Evolutionary conservation across 2,329 filamentous ascomycete species (phyloP).

Genomic region (Calonectria honghensis): DNA sequence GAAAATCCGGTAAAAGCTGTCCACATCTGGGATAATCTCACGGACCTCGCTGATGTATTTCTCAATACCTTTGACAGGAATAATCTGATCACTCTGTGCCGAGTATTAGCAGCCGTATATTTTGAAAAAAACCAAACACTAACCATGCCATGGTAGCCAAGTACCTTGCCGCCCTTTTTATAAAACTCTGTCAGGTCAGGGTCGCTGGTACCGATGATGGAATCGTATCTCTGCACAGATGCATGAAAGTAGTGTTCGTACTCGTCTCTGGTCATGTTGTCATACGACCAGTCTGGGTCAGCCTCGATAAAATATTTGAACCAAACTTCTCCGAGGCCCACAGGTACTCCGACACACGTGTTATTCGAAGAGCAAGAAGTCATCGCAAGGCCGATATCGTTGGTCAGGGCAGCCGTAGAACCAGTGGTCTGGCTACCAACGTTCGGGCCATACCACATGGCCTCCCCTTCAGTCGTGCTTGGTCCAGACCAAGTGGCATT

Average conservation of each 20-base stretch:
- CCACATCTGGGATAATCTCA: neutral
- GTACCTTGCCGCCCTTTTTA: slow-evolving; percentile 22
- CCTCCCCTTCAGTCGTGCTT: neutral
- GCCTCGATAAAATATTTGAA: slow-evolving; percentile 20
- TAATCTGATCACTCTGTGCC: slow-evolving; percentile 27
- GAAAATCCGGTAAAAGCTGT: slow-evolving; percentile 25
- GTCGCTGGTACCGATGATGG: slow-evolving; percentile 17
- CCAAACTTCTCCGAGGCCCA: slow-evolving; percentile 27
- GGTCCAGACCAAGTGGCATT: slow-evolving; percentile 35
- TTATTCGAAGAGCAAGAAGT: slow-evolving; percentile 6
- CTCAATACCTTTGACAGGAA: slow-evolving; percentile 10
- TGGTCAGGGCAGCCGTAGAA: neutral
- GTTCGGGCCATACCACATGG: slow-evolving; percentile 29
- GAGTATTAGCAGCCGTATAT: neutral
- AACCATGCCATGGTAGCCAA: slow-evolving; percentile 34
- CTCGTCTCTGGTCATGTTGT: slow-evolving; percentile 28
- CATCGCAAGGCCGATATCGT: slow-evolving; percentile 27
- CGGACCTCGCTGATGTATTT: neutral
- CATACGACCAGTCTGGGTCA: slow-evolving; percentile 22
- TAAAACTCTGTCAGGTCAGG: slow-evolving; percentile 20
- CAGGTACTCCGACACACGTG: slow-evolving; percentile 1
- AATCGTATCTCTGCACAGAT: neutral
- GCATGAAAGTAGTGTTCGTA: slow-evolving; percentile 10
- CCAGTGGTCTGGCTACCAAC: slow-evolving; percentile 26
- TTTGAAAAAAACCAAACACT: neutral